Percentiles rank a stretch among this genome's conserved stretches.
These are phyloP conservation scores for Trichoderma arundinaceum DNA, from an alignment of 2,329 filamentous ascomycete species.

Conservation along the genomic window DNA sequence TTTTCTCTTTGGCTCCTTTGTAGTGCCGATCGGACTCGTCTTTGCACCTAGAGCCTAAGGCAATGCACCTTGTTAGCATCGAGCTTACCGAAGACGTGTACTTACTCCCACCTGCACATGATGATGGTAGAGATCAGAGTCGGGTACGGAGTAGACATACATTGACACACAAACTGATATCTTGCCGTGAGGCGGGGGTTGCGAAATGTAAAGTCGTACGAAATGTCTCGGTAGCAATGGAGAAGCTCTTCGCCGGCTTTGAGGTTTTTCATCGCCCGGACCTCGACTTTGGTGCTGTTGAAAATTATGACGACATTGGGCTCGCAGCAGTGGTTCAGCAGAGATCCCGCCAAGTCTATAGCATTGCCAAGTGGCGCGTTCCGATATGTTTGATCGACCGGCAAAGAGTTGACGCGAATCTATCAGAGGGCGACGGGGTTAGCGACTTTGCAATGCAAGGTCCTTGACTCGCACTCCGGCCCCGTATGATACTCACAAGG, in stretches of 20 bases:
- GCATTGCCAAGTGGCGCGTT: conserved; percentile 10
- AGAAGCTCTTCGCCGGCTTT: conserved; percentile 25
- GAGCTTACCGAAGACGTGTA: no score
- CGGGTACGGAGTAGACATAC: not conserved
- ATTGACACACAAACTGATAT: conserved; percentile 27
- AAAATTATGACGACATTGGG: conserved; percentile 26
- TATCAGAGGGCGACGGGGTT: not conserved
- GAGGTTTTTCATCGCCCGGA: not conserved
- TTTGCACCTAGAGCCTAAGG: conserved; percentile 3
- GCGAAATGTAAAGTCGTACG: conserved; percentile 23
- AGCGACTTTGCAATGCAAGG: not conserved
- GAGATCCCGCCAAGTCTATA: conserved; percentile 12
- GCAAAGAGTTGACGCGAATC: conserved; percentile 11
- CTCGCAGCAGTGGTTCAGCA: conserved; percentile 30
- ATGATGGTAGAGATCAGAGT: not conserved
- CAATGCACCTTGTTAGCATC: not conserved
- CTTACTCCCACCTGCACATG: not conserved
- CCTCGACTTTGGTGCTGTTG: conserved; percentile 12
- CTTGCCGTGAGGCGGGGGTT: not conserved
- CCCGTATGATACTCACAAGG: conserved; percentile 8
- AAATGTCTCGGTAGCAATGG: conserved; percentile 16
- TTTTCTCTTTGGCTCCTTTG: not conserved
- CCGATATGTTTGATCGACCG: conserved; percentile 16
- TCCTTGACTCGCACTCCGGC: no score
- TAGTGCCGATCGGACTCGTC: conserved; percentile 7